phyloP scores from a whole-genome alignment of 2,329 filamentous ascomycete species.

The Pleoardoris graminearum region DNA sequence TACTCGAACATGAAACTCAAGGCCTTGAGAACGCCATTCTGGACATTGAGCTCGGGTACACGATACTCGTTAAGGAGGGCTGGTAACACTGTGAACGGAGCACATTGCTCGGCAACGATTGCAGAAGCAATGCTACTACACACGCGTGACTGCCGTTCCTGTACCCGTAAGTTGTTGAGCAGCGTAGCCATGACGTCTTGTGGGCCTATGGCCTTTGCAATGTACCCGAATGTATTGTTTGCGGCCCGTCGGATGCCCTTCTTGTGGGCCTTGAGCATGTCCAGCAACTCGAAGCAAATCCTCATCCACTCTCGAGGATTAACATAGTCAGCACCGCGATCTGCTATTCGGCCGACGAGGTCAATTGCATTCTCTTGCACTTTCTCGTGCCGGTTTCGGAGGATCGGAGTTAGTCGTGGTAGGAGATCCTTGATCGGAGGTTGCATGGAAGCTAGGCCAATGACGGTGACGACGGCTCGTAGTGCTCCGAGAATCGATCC shows the following conservation, averaged over 20 bases:
- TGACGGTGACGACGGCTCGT: conserved; percentile 94
- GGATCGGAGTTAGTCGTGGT: conserved; percentile 92
- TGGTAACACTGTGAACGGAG: conserved; percentile 96
- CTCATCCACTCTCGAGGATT: conserved; percentile 99
- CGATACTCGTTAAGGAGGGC: conserved; percentile 99
- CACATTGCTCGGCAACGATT: conserved; percentile 97
- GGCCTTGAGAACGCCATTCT: conserved; percentile 97
- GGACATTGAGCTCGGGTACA: conserved; percentile 96
- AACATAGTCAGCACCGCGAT: conserved; percentile 93
- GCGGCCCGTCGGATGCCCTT: conserved; percentile 97
- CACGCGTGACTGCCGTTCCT: conserved; percentile 96
- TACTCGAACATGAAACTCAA: conserved; percentile 98
- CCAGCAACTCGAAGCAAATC: conserved; percentile 97
- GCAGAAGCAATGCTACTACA: conserved; percentile 98
- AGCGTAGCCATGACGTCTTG: conserved; percentile 95
- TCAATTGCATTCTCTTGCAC: conserved; percentile 99
- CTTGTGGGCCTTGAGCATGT: conserved; percentile 99
- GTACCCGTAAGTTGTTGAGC: conserved; percentile 93
- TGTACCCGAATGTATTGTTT: conserved; percentile 99
- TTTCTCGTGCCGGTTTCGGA: conserved; percentile 97
- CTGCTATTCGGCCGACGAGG: conserved; percentile 94
- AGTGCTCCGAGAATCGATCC: conserved; percentile 95
- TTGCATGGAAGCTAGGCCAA: conserved; percentile 97
- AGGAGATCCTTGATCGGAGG: conserved; percentile 95
- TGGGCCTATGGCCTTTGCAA: conserved; percentile 97